These are phyloP conservation scores for Nicotiana paniculata DNA, from an alignment of 257 asterid genomes.

Conservation along the genomic window DNA sequence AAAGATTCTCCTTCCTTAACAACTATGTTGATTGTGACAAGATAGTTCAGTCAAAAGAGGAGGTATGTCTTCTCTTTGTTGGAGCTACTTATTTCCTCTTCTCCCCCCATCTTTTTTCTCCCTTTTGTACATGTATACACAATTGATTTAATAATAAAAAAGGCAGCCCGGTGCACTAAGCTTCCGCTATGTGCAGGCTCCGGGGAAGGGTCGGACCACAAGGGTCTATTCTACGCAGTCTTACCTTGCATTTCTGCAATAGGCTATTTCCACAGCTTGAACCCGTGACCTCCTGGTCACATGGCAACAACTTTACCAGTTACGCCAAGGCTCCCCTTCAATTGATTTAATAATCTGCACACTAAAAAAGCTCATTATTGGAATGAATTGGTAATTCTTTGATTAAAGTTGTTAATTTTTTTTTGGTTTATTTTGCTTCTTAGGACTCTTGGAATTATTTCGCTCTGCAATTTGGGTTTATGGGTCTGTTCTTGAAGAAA, in stretches of 20 bases:
- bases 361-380: background rate
- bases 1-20: background rate
- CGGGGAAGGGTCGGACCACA: no score
- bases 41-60: no score
- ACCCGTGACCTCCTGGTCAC: no score
- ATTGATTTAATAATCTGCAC: background rate
- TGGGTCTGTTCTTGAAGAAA: background rate
- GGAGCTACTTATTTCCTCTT: conserved; percentile 43
- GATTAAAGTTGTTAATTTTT: background rate
- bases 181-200: no score
- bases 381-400: background rate
- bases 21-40: background rate
- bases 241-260: no score
- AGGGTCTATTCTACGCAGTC: no score
- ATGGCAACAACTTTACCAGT: no score
- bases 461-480: background rate
- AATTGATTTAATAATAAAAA: background rate
- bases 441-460: no score
- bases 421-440: background rate
- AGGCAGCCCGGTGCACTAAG: no score
- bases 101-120: background rate
- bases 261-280: no score
- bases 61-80: conserved; percentile 36
- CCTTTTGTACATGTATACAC: background rate
- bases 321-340: no score